Evolutionary conservation across 2,329 filamentous ascomycete species (phyloP), one percentile per base, ranked within the genome.

Genomic region (Lanzia echinophila): DNA sequence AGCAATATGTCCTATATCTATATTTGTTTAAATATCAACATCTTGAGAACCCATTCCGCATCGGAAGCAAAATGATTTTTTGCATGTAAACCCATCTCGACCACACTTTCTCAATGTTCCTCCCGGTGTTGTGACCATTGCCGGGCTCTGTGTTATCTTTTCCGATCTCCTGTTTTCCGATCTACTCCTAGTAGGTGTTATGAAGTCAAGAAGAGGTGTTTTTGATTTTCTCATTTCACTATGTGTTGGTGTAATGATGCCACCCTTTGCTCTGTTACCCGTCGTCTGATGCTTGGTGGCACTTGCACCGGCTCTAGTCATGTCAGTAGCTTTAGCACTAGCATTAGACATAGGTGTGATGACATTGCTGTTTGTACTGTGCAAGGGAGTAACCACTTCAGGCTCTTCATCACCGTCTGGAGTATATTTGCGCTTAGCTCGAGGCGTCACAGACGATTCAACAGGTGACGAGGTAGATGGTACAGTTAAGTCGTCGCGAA

Each of bases 11-110:
- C 24, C 24, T 28, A 28, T 28, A 28, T 28, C 24, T 28, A 28
- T 28, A 28, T 28, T 28, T 8, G 4, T 28, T 28, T 28, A 28
- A 28, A 8, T 4, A 28, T 28, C 24, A 28, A 28, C 24, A 4
- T 28, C 4, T 28, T 47, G n/a, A n/a, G 44, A 33, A 15, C 31
- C 34, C 50, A 22, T 7, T 15, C 57, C 56, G 47, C 81, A 84
- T 10, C 71, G 73, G 60, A 85, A 82, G 67, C 82, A 84, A 68
- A 83, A 84, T 56, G 79, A 75, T 51, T 77, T 71, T 3, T 74
- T 75, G 57, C 81, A 84, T 15, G 68, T 69, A 63, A 78, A 83
- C 12, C 77, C 81, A 58, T 75, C 73, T 58, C 77, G 69, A 3
- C 81, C 81, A 55, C 82, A 84, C 13, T 70, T 70, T 49, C 76